These are phyloP conservation scores for Diaporthe vaccinii DNA, from an alignment of 2,329 filamentous ascomycete genomes.

Conservation along the genomic window DNA sequence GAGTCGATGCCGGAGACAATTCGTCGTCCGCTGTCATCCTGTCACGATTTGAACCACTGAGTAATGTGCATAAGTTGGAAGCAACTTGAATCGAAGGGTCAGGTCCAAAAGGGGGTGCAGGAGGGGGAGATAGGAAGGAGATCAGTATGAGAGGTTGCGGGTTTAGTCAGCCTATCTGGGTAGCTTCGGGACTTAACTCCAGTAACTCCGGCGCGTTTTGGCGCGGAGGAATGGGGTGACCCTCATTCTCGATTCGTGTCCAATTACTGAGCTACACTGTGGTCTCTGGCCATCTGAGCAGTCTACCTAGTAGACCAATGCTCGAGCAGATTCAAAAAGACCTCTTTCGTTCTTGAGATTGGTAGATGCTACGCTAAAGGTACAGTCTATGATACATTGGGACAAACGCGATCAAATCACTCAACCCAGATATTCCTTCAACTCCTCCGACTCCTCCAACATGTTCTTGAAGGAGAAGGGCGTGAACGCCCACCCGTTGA, in stretches of 20 bases:
- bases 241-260: background rate
- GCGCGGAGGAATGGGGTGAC: background rate
- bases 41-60: background rate
- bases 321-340: background rate
- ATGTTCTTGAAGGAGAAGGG: constrained; percentile 90
- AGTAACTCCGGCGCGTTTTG: constrained; percentile 21
- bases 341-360: constrained; percentile 3
- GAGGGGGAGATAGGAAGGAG: background rate
- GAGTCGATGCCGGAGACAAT: constrained; percentile 32
- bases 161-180: constrained; percentile 20
- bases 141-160: constrained; percentile 4
- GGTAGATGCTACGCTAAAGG: constrained; percentile 31
- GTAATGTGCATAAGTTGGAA: background rate
- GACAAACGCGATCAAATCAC: background rate
- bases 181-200: constrained; percentile 21
- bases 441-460: constrained; percentile 83
- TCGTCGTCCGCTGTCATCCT: constrained; percentile 26
- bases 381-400: constrained; percentile 37
- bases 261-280: background rate
- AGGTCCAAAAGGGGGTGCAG: background rate
- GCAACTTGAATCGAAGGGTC: background rate
- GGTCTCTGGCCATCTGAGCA: background rate
- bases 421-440: constrained; percentile 68
- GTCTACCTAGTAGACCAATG: too few relatives aligned
- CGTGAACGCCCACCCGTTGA: constrained; percentile 86